A percentile compares a stretch with the other conserved stretches of the same genome.
Conservation (phyloP, 2,329 filamentous ascomycete genomes). For the Sporothrix humicola region DNA sequence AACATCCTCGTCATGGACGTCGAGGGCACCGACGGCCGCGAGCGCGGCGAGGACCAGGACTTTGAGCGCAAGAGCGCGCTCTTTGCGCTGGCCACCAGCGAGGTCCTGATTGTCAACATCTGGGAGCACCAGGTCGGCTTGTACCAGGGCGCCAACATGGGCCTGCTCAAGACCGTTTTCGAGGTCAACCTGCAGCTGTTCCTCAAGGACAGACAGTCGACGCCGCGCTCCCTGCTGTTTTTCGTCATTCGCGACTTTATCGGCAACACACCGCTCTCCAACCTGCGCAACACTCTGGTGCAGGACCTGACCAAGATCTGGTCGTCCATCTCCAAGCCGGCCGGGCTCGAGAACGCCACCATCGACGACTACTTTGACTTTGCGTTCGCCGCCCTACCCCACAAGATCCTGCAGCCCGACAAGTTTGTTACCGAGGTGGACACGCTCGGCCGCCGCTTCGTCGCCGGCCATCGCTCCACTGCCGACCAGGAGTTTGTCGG, state of each 20-base stretch:
- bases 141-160: conserved; percentile 99
- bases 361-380: conserved; percentile 99
- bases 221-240: conserved; percentile 89
- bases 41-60: conserved; percentile 96
- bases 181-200: conserved; percentile 98
- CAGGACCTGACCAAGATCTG: conserved; percentile 92
- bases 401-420: conserved; percentile 95
- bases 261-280: conserved; percentile 85
- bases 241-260: conserved; percentile 99
- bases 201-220: conserved; percentile 91
- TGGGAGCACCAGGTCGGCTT: conserved; percentile 99
- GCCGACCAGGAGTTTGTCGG: conserved; percentile 78
- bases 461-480: conserved; percentile 70
- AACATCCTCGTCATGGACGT: conserved; percentile 99
- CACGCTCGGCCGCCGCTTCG: conserved; percentile 80
- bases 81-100: conserved; percentile 95
- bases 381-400: conserved; percentile 90
- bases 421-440: conserved; percentile 83
- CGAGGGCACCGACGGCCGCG: conserved; percentile 93
- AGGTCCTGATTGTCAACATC: conserved; percentile 97
- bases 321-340: conserved; percentile 88
- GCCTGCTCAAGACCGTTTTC: conserved; percentile 96
- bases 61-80: conserved; percentile 98
- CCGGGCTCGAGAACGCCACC: conserved; percentile 81
- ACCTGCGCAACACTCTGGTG: conserved; percentile 86